Conservation (phyloP, 345 rosid genomes). For the Brassica nigra region DNA sequence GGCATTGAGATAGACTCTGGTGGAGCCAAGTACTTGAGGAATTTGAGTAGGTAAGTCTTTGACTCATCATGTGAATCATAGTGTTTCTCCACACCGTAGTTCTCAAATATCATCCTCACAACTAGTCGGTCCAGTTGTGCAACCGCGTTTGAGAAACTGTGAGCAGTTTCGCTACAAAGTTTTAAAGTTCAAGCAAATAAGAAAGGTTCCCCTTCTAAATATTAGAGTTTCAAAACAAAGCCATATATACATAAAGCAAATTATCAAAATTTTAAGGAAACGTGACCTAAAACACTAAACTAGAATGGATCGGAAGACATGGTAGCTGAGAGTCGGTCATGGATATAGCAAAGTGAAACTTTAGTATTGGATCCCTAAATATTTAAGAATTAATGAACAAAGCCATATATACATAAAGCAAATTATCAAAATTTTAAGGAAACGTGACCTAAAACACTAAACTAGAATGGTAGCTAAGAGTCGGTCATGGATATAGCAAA, state of each 20-base stretch:
- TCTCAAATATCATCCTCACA: constrained; percentile 59
- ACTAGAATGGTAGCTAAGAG: not conserved
- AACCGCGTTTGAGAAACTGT: constrained; percentile 34
- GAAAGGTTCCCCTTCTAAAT: not conserved
- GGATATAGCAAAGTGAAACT: not conserved
- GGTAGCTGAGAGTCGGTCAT: not conserved
- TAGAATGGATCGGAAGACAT: not conserved
- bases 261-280: not conserved
- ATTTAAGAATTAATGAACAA: not conserved
- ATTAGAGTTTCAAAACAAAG: not conserved
- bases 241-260: not conserved
- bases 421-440: not conserved
- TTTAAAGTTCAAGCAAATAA: not conserved
- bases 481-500: not conserved
- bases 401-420: not conserved
- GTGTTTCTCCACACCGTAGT: constrained; percentile 47
- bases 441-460: not conserved
- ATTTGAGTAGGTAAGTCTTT: constrained; percentile 48
- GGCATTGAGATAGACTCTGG: constrained; percentile 28
- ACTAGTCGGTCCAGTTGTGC: constrained; percentile 51
- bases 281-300: not conserved
- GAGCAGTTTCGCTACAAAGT: constrained; percentile 40
- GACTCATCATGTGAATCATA: constrained; percentile 41
- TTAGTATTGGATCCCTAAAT: not conserved
- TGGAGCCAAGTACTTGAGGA: constrained; percentile 51